Base-by-base conservation (phyloP, 495 filamentous ascomycete genomes). In the Penicillium mononematosum region DNA sequence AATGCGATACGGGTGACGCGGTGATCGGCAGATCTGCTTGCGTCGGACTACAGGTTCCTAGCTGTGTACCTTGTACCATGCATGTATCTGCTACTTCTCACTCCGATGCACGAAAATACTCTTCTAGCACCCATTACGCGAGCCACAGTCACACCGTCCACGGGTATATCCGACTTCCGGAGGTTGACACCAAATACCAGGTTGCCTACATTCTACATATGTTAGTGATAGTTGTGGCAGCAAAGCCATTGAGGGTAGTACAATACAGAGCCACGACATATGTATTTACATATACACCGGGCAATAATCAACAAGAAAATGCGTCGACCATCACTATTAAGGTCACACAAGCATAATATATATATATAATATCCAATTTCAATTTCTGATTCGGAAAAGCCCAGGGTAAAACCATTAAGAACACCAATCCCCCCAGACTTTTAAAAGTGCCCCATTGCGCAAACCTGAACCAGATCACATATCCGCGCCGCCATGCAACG, bases 401-500 rank as follows among this genome's bases (percentile, higher is more conserved):
- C 29, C 44, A 46, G 22, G 32, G 29, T 27, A 45, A 39, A 12
- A 11, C 3, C 12, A 50, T 5, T 9, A 54, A 32, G 1, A 60
- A 43, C 48, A 53, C 54, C 54, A 17, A 38, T 41, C 29, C 32
- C 32, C 53, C 48, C 53, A 44, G 53, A 60, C 36, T 53, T 61
- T 61, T 61, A 29, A 24, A 38, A 8, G 38, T 5, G 19, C 22
- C 45, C 54, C 24, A 29, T 16, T 16, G 8, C 25, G 14, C 20
- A 45, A 19, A 31, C 11, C 24, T 19, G 29, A 56, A 29, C n/a
- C 12, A 38, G 29, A 25, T 41, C 44, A 32, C 39, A 32, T 39
- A 29, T 38, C 36, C 49, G 53, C 57, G 57, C 57, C 57, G 50
- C 50, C 50, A 59, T 50, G 45, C 45, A 48, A 59, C 43, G 50